Base-by-base conservation (phyloP, 306 rosid genomes). In the Cajanus cajan region DNA sequence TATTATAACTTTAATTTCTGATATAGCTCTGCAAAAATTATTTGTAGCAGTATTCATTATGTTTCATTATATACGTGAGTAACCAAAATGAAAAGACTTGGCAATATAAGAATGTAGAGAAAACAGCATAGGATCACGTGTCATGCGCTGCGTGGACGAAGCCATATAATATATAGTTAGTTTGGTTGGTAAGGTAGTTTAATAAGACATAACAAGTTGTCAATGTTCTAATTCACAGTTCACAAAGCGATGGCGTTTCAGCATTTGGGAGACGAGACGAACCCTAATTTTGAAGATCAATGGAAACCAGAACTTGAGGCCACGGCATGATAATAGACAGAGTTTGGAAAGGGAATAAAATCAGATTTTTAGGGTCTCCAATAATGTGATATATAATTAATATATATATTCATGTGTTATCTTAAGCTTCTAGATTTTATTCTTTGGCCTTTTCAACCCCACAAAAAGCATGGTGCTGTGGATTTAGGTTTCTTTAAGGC, bases 331-430 rank as follows among this genome's bases (percentile, higher is more conserved):
- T 62, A 16, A 50, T 62, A 52, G 75, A 64, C 8, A 36, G 68
- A 86, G 62, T 71, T 77, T 77, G 52, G 9, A 50, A 73, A 77
- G 22, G 74, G 90, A 91, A 91, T 89, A 89, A 91, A 80, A 89
- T 87, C 91, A 69, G 78, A 84, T 80, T 69, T 75, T 40, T 36
- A 39, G 80, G 44, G 54, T 50, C 66, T 22, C n/a, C 64, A 76
- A 50, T 47, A 36, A 63, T 48, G 21, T 33, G n/a, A n/a, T n/a
- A n/a, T n/a, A n/a, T n/a, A n/a, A n/a, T n/a, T n/a, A n/a, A n/a
- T 44, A 13, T 13, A 62, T 11, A 12, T 40, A 19, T 40, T 59
- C 44, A 22, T 77, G 77, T 72, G 77, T 45, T 47, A 59, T 64
- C 41, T 34, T 54, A 14, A 47, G 76, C n/a, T 77, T 85, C 71